Percentiles rank a stretch among this genome's conserved stretches.
These are phyloP conservation scores for Zangia roseola DNA, from an alignment of 768 basidiomycete species.

Conservation along the genomic window DNA sequence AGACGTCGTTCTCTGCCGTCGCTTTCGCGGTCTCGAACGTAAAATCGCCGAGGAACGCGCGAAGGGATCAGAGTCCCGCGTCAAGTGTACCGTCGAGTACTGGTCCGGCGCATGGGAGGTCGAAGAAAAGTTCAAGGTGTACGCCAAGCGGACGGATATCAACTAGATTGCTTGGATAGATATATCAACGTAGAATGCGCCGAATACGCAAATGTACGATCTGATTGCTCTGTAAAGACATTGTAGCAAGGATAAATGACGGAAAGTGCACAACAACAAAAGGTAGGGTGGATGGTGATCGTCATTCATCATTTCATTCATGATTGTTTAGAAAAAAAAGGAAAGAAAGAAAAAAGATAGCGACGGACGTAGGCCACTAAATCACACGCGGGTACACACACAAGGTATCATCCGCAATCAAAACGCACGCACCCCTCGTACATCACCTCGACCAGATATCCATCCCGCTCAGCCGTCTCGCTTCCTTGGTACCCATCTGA, in stretches of 20 bases:
- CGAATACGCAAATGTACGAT: too few species aligned
- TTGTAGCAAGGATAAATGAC: too few species aligned
- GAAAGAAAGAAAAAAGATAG: neutral
- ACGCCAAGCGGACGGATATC: neutral
- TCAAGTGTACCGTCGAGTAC: conserved; percentile 71
- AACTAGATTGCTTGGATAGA: conserved; percentile 2
- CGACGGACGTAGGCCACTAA: too few species aligned
- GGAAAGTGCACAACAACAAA: neutral
- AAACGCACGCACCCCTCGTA: neutral
- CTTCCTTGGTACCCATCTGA: conserved; percentile 50
- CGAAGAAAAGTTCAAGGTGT: conserved; percentile 68
- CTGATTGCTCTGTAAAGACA: conserved; percentile 6
- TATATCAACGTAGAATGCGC: too few species aligned
- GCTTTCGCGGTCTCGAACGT: conserved; percentile 71
- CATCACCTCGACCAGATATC: conserved; percentile 75
- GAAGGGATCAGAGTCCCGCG: conserved; percentile 51
- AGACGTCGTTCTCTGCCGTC: conserved; percentile 81
- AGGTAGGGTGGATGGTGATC: neutral
- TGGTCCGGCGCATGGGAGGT: conserved; percentile 98
- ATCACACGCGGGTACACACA: neutral
- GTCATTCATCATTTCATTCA: conserved; percentile 7
- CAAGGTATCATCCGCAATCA: conserved; percentile 6
- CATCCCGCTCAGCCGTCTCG: conserved; percentile 60
- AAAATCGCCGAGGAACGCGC: conserved; percentile 64
- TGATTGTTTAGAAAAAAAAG: conserved; percentile 1